Evolutionary conservation across 208 protist species (phyloP), one percentile per base, ranked within the genome.

Genomic region (Crithidia brevicula): DNA sequence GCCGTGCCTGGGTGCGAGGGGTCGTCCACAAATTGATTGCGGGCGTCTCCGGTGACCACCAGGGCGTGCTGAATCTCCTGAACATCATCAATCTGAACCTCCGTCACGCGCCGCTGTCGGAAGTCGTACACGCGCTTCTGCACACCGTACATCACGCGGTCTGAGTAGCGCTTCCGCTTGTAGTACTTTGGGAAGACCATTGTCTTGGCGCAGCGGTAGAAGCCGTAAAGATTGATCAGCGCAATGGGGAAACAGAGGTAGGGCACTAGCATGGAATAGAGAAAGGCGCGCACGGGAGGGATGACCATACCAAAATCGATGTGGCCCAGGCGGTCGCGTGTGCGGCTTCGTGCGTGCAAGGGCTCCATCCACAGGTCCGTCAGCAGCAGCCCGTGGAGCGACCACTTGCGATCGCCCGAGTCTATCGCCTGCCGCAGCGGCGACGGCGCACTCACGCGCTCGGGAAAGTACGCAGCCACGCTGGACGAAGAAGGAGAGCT

Each of bases 241-340:
- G 82, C 85, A 33, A 96, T 78, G 0, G 89, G 89, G 72, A 93
- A 94, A 57, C 80, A 82, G 15, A 94, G 79, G 67, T 85, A 92
- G 11, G 92, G 92, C 25, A 83, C 81, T 3, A 94, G 25, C 78
- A 84, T 88, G 53, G 72, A 92, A 64, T 93, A 95, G 5, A 93
- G 16, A 46, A 94, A 92, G 40, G 82, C 79, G 25, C 92, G 88
- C 13, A 90, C 56, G 3, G 92, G 92, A 0, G 89, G 86, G 20
- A 89, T 53, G 18, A 94, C 59, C 89, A 95, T 95, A 45, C 60
- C 83, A 62, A 94, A 96, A 81, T 96, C 92, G 72, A 96, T 96
- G 61, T 90, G 83, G 33, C 86, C 88, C 15, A 94, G 61, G 11
- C 85, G 74, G 13, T 93, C 86, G 6, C 73, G 51, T 13, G 91